These are phyloP conservation scores for Backusella tuberculispora DNA, from an alignment of 192 early-diverging fungal species.

Conservation along the genomic window DNA sequence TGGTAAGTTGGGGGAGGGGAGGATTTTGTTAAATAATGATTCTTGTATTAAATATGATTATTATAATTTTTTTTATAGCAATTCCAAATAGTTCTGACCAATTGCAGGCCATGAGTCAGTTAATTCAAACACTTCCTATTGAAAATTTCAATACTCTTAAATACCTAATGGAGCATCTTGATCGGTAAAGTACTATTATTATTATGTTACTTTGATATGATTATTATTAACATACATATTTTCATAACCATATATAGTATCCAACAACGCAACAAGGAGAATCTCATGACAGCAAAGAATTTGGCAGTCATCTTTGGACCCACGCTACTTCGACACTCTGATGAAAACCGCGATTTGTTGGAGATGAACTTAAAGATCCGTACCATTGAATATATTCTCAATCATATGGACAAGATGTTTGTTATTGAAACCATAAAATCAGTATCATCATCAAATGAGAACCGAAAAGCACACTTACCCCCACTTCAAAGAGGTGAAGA, in stretches of 20 bases:
- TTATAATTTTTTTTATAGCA: constrained; percentile 5
- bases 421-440: constrained; percentile 17
- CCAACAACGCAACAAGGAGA: constrained; percentile 60
- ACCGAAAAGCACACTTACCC: constrained; percentile 21
- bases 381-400: constrained; percentile 69
- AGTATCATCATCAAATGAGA: background rate
- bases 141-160: constrained; percentile 65
- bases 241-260: no score
- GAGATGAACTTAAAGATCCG: constrained; percentile 76
- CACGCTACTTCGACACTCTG: constrained; percentile 70
- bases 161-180: constrained; percentile 67
- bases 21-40: no score
- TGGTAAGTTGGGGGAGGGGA: constrained; percentile 41
- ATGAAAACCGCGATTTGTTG: constrained; percentile 62
- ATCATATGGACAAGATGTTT: constrained; percentile 49
- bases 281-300: constrained; percentile 93
- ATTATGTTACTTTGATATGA: no score
- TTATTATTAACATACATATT: no score
- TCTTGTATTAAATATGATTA: background rate
- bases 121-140: constrained; percentile 56
- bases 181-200: constrained; percentile 51
- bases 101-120: constrained; percentile 42
- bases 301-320: constrained; percentile 93
- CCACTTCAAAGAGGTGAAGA: background rate
- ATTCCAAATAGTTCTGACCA: constrained; percentile 34